Conservation (phyloP, 2,329 filamentous ascomycete species). For the Ophiostoma pallidulum region DNA sequence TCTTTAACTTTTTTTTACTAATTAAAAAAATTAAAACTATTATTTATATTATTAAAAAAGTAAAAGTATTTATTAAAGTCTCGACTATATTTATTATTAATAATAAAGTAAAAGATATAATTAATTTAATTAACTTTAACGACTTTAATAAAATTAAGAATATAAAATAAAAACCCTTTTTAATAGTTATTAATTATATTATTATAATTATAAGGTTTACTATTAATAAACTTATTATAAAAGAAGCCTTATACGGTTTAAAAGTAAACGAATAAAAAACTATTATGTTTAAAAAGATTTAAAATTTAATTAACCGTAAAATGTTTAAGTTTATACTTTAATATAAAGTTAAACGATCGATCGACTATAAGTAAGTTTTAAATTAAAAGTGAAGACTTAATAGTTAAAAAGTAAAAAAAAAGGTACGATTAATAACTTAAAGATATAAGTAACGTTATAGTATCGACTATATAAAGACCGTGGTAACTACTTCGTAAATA, state of each 20-base stretch:
- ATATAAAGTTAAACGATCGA: too few relatives aligned
- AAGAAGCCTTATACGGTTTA: neutral
- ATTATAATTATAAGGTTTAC: neutral
- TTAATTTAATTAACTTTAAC: neutral
- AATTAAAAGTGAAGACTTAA: too few relatives aligned
- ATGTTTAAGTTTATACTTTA: too few relatives aligned
- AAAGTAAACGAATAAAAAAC: neutral
- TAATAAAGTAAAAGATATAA: neutral
- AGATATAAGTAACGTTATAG: too few relatives aligned
- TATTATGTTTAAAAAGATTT: neutral
- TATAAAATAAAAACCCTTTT: neutral
- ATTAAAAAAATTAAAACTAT: neutral
- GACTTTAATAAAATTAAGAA: neutral
- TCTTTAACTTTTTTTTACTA: neutral
- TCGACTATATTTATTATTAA: neutral
- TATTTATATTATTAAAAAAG: neutral
- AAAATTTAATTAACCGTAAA: too few relatives aligned
- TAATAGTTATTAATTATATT: neutral
- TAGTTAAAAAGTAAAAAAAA: too few relatives aligned
- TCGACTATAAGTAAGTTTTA: too few relatives aligned
- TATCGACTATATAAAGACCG: too few relatives aligned
- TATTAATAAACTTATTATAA: too few relatives aligned
- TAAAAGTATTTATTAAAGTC: neutral
- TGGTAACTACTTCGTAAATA: too few relatives aligned
- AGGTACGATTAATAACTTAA: too few relatives aligned